These are phyloP conservation scores for Dentipellis fragilis DNA, from an alignment of 768 basidiomycete genomes.

Conservation along the genomic window DNA sequence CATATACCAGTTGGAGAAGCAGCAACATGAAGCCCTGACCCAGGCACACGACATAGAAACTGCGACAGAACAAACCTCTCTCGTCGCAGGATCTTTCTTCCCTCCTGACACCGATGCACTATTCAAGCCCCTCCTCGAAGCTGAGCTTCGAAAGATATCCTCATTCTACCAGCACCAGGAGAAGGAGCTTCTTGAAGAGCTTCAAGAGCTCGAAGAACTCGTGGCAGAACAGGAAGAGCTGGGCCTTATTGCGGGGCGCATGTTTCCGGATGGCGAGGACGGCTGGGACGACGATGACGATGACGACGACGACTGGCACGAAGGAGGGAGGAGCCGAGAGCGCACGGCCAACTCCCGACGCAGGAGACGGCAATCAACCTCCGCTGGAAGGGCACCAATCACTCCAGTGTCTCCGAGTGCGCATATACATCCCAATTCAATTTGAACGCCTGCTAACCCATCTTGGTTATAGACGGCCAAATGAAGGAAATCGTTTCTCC, in stretches of 20 bases:
- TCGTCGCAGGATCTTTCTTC: slow-evolving; percentile 33
- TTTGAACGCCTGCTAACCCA: neutral
- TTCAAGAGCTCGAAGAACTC: slow-evolving; percentile 46
- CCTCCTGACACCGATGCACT: slow-evolving; percentile 36
- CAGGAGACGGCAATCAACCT: slow-evolving; percentile 20
- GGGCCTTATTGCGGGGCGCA: slow-evolving; percentile 38
- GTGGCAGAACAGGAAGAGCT: slow-evolving; percentile 50
- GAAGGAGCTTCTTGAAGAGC: slow-evolving; percentile 54
- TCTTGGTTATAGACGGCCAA: slow-evolving; percentile 1
- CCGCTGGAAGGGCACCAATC: slow-evolving; percentile 4
- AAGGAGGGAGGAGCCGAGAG: slow-evolving; percentile 20
- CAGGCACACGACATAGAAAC: slow-evolving; percentile 48
- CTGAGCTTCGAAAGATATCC: slow-evolving; percentile 73
- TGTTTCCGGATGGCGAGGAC: slow-evolving; percentile 37
- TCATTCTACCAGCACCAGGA: slow-evolving; percentile 75
- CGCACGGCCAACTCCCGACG: slow-evolving; percentile 20
- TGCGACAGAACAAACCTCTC: slow-evolving; percentile 41
- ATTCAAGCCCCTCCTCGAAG: slow-evolving; percentile 71
- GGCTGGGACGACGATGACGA: slow-evolving; percentile 53
- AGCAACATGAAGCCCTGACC: slow-evolving; percentile 39
- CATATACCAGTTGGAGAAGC: slow-evolving; percentile 81
- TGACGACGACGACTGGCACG: slow-evolving; percentile 29
- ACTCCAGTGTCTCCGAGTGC: neutral
- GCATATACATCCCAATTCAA: neutral
- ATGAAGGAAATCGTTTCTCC: slow-evolving; percentile 14